A percentile compares a stretch with the other conserved stretches of the same genome.
phyloP scores from a whole-genome alignment of 805 yeast species.

The Candida lessepsii region DNA sequence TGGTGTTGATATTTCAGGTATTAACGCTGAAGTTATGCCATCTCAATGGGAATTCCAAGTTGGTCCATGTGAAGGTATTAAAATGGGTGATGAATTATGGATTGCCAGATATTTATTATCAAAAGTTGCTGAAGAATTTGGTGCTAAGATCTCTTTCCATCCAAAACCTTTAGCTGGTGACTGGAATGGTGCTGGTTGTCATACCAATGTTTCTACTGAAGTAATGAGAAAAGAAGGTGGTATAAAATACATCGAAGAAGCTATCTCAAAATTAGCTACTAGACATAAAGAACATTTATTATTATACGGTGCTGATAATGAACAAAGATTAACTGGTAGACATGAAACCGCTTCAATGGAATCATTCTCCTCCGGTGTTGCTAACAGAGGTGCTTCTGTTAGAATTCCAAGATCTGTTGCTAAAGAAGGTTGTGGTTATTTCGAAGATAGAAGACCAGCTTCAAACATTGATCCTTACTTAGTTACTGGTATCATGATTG shows the following conservation, averaged over 20 bases:
- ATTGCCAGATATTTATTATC: constrained; percentile 88
- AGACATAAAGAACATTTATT: constrained; percentile 97
- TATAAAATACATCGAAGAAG: constrained; percentile 89
- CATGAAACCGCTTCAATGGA: constrained; percentile 97
- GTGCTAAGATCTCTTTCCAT: constrained; percentile 97
- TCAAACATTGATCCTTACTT: constrained; percentile 98
- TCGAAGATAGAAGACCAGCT: constrained; percentile 99
- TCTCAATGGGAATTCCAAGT: constrained; percentile 99
- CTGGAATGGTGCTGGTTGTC: constrained; percentile 99
- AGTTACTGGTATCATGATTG: constrained; percentile 97
- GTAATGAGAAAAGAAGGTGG: constrained; percentile 94
- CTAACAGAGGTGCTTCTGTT: constrained; percentile 98
- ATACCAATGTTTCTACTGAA: constrained; percentile 95
- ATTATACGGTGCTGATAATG: constrained; percentile 94
- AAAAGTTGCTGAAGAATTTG: constrained; percentile 98
- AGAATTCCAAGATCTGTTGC: constrained; percentile 99
- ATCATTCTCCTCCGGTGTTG: constrained; percentile 92
- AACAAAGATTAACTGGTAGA: constrained; percentile 92
- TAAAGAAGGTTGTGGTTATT: constrained; percentile 96
- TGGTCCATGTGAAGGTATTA: constrained; percentile 94
- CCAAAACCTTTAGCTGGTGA: constrained; percentile 99
- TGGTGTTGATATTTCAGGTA: constrained; percentile 89
- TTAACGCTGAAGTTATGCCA: constrained; percentile 99
- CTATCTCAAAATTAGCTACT: constrained; percentile 88
- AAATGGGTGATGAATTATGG: constrained; percentile 98